phyloP scores from a whole-genome alignment of 495 filamentous ascomycete genomes.

The Aspergillus nidulans region DNA sequence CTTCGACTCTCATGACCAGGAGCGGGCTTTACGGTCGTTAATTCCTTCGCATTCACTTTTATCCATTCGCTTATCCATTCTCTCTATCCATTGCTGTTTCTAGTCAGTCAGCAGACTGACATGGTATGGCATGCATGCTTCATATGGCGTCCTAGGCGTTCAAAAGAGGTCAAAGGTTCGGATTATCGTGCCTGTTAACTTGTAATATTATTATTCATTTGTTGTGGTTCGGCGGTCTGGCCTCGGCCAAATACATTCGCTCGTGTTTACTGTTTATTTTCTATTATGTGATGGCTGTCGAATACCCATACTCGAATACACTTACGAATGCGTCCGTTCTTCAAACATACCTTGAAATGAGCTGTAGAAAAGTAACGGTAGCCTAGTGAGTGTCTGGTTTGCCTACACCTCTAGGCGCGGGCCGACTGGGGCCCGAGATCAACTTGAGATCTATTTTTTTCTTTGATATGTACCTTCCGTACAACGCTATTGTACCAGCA shows the following conservation, averaged over 20 bases:
- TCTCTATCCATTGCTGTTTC: background rate
- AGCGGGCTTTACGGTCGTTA: slow-evolving; percentile 47
- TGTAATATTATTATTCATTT: slow-evolving; percentile 24
- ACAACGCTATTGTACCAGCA: background rate
- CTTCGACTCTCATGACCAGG: slow-evolving; percentile 35
- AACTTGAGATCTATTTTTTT: background rate
- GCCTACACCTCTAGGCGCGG: background rate
- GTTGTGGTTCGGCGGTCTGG: background rate
- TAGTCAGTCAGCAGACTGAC: background rate
- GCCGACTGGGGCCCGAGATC: slow-evolving; percentile 8
- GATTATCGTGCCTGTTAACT: slow-evolving; percentile 20
- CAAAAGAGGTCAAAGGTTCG: slow-evolving; percentile 21
- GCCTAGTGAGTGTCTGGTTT: too few relatives aligned
- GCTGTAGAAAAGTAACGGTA: too few relatives aligned
- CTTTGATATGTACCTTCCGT: background rate
- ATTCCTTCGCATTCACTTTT: slow-evolving; percentile 17
- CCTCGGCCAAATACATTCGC: slow-evolving; percentile 12
- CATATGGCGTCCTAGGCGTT: slow-evolving; percentile 28
- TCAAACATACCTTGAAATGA: too few relatives aligned
- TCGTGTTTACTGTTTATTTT: slow-evolving; percentile 15
- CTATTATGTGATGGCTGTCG: slow-evolving; percentile 17
- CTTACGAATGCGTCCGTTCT: background rate
- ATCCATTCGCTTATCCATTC: slow-evolving; percentile 2
- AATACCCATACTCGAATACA: slow-evolving; percentile 21
- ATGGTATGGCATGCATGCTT: slow-evolving; percentile 28